Evolutionary conservation across 1,284 basidiomycete species (phyloP).

Genomic region (Sphagnurus paluster): DNA sequence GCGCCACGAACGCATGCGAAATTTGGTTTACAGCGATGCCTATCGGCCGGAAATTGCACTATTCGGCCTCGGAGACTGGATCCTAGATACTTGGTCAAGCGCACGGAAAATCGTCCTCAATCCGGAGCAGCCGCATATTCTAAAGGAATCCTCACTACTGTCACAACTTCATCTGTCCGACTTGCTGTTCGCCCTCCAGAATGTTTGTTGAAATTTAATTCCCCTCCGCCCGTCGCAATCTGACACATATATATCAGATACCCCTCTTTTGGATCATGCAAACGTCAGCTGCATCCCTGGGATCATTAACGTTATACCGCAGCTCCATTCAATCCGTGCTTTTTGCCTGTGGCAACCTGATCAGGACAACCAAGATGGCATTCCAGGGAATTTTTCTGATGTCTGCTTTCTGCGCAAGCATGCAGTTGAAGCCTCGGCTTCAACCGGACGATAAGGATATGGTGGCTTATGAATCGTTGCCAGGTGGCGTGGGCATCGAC

Average conservation of each 20-base stretch:
- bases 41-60: slow-evolving; percentile 76
- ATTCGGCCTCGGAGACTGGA: slow-evolving; percentile 82
- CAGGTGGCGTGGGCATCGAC: slow-evolving; percentile 67
- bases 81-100: slow-evolving; percentile 70
- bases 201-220: slow-evolving; percentile 45
- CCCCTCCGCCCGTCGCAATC: slow-evolving; percentile 1
- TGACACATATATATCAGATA: slow-evolving; percentile 43
- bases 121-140: slow-evolving; percentile 46
- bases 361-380: slow-evolving; percentile 63
- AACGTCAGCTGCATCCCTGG: slow-evolving; percentile 70
- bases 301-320: slow-evolving; percentile 75
- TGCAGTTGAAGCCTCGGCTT: slow-evolving; percentile 65
- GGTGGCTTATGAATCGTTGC: slow-evolving; percentile 44
- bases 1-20: slow-evolving; percentile 71
- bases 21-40: slow-evolving; percentile 65
- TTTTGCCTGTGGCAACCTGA: slow-evolving; percentile 58
- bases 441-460: slow-evolving; percentile 54
- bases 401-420: slow-evolving; percentile 77
- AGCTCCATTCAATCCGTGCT: slow-evolving; percentile 73
- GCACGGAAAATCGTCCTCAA: slow-evolving; percentile 59
- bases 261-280: slow-evolving; percentile 72
- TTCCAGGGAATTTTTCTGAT: slow-evolving; percentile 82
- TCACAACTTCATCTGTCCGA: slow-evolving; percentile 64
- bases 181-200: slow-evolving; percentile 62
- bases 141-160: slow-evolving; percentile 44